phyloP scores from a whole-genome alignment of 192 early-diverging fungal genomes.

The Haplosporangium gracile region DNA sequence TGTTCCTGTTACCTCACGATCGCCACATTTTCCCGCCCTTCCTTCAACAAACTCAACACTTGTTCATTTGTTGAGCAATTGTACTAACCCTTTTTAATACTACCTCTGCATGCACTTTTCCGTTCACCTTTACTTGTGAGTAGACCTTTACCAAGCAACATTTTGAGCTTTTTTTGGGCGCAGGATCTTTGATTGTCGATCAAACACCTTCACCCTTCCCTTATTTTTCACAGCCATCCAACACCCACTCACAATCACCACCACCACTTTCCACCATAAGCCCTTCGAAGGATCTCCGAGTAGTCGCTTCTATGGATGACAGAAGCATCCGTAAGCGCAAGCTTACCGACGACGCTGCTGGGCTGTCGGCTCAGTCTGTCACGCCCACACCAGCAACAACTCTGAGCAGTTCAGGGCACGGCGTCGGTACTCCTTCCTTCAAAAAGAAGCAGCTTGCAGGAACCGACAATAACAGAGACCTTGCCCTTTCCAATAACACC shows the following conservation, averaged over 20 bases:
- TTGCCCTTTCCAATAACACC: not conserved
- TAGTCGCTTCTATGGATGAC: conserved; percentile 57
- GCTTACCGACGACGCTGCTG: conserved; percentile 54
- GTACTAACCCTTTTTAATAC: not conserved
- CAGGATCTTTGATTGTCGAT: conserved; percentile 1
- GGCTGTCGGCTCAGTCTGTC: conserved; percentile 23
- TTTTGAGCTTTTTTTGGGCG: not conserved
- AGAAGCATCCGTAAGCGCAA: conserved; percentile 60
- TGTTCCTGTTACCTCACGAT: not conserved
- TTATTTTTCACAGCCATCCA: not conserved
- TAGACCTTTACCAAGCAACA: not conserved
- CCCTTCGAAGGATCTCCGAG: conserved; percentile 53
- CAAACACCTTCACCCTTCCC: not conserved
- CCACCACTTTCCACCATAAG: conserved; percentile 47
- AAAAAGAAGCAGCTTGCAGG: conserved; percentile 29
- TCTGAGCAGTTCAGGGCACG: conserved; percentile 5
- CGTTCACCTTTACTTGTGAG: not conserved
- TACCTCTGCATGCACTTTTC: not conserved
- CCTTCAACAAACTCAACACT: not conserved
- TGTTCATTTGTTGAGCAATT: not conserved
- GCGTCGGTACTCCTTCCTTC: conserved; percentile 1
- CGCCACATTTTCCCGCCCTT: not conserved
- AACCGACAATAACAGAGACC: conserved; percentile 10
- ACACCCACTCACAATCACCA: not conserved
- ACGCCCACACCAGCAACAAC: not conserved